Evolutionary conservation across 306 rosid genomes (phyloP), one percentile per base, ranked within the genome.

Genomic region (Cyclanthera cordifolia): DNA sequence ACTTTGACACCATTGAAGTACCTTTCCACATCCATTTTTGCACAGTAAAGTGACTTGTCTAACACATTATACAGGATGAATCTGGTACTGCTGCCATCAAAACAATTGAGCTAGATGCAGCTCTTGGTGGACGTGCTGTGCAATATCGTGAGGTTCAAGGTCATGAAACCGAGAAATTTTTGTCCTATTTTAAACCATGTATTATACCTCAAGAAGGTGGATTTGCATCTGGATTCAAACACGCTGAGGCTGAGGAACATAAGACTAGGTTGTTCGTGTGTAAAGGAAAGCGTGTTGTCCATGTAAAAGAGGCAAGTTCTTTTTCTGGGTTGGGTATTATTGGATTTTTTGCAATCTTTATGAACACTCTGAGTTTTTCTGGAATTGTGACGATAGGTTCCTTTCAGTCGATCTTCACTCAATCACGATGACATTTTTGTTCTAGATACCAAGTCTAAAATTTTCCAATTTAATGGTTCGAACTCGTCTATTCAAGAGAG

Each of bases 141-240:
- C 99, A 94, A 82, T 90, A 90, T 70, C 97, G 99, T 19, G 99
- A 94, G 83, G 84, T 85, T 60, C 97, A 94, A 71, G 99, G 99
- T 82, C 89, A 85, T 39, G 99, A 94, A 81, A 94, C 96, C 1
- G 95, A 87, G 53, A 94, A 90, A 70, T 90, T 94, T 73, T 79
- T 90, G 49, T 94, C 99, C 20, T 86, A 84, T 80, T 94, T 94
- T 70, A 94, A 82, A 79, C 99, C 97, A 52, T 94, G 99, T 72
- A 90, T 94, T 75, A 90, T 94, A 81, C 99, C 97, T 73, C 92
- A 77, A 86, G 85, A 94, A 81, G 99, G 99, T 81, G 97, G 99
- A 74, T 75, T 79, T 73, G 85, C 91, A 76, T 86, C 99, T 48
- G 99, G 99, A 58, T 94, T 94, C 67, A 90, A 85, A 68, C 99